Conservation (phyloP, 2,329 filamentous ascomycete species). For the Trichophyton equinum region DNA sequence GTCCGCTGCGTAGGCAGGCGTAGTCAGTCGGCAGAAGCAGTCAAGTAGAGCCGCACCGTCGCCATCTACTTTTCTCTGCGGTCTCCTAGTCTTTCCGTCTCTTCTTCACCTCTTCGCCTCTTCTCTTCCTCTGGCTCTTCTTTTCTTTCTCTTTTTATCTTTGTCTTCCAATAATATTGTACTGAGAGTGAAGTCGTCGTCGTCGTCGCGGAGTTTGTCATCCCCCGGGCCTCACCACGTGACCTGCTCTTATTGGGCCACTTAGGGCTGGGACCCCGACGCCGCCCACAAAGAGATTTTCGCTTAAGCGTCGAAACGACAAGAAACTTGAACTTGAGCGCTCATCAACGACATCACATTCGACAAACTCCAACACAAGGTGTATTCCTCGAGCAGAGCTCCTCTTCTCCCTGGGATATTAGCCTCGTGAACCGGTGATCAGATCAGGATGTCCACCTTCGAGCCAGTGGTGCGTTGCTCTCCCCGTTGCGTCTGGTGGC, state of each 20-base stretch:
- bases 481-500: background rate
- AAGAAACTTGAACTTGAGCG: constrained; percentile 28
- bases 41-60: background rate
- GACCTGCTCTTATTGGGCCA: constrained; percentile 19
- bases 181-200: background rate
- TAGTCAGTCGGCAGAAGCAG: too few relatives aligned
- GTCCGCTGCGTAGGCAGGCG: too few relatives aligned
- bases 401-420: constrained; percentile 30
- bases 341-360: constrained; percentile 35
- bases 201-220: background rate
- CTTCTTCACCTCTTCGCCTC: background rate
- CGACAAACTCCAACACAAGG: constrained; percentile 34
- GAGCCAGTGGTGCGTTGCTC: constrained; percentile 49
- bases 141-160: background rate
- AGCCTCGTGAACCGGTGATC: constrained; percentile 30
- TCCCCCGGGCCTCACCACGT: constrained; percentile 16
- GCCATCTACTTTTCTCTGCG: too few relatives aligned
- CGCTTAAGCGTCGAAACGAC: constrained; percentile 15
- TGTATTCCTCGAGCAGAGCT: constrained; percentile 31
- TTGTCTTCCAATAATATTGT: background rate
- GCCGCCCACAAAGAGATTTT: constrained; percentile 9
- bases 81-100: background rate
- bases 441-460: constrained; percentile 52
- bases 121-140: background rate
- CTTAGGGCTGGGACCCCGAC: constrained; percentile 31